Evolutionary conservation across 352 stramenopile genomes (phyloP), one percentile per base, ranked within the genome.

Genomic region (Paralagenidium karlingii): DNA sequence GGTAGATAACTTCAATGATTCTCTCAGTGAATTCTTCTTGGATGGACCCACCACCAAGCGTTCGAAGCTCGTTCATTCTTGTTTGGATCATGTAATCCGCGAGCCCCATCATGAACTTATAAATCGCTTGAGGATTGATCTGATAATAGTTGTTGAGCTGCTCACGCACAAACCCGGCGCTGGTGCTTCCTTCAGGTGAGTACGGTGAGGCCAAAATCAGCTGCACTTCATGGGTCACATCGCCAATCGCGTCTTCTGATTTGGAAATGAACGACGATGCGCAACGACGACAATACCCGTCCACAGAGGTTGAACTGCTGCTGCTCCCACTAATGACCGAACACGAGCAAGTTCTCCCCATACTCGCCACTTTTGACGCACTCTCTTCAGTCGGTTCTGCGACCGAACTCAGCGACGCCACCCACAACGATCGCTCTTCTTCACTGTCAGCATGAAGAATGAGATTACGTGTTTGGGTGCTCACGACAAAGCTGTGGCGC

Each of bases 361-460:
- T 58, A 9, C 77, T 60, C 1, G 55, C 34, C 1, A 46, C 20
- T 34, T 45, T 13, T n/a, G 18, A 13, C 38, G 18, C 55, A 43
- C 47, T 63, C 2, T 43, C 53, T 7, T 53, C 42, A 7, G 30
- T 27, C 10, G 25, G 56, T 36, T 76, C 64, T 1, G 68, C 60
- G 18, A 83, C 74, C 3, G 74, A 78, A 4, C 55, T 51, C 11
- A 92, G 55, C 8, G 73, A 75, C 32, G 78, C 73, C 24, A 88
- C 49, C 78, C 78, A 92, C 11, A 89, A 49, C 5, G 68, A 74
- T 7, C 73, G 61, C 36, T 92, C 78, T 58, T 92, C 78, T 60
- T 92, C 68, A 32, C 64, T 88, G 47, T 92, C 78, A 12, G 78
- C 78, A 45, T 87, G 69, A n/a, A 89, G 49, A 33, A 79, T 68